phyloP scores from a whole-genome alignment of 805 yeast genomes.

The Helenozyma rhizophorensis region DNA sequence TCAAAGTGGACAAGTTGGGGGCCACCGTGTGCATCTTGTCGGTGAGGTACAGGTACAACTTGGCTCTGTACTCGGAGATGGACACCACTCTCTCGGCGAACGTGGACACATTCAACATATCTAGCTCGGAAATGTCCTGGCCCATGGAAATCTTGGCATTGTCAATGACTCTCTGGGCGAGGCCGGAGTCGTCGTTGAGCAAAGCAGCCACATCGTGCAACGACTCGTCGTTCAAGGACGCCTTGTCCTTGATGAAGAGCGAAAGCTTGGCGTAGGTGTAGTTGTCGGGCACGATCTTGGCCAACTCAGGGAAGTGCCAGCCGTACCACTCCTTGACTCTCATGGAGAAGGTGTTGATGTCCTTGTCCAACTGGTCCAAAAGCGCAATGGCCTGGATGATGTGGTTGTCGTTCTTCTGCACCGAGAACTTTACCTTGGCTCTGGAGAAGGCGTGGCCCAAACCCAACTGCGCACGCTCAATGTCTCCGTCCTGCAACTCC shows the following conservation, averaged over 20 bases:
- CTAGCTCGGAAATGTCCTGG: constrained; percentile 93
- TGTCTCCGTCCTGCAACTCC: constrained; percentile 89
- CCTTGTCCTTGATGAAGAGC: constrained; percentile 80
- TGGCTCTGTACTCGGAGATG: constrained; percentile 84
- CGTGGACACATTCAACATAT: constrained; percentile 84
- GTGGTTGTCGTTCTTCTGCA: constrained; percentile 98
- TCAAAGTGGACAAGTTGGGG: constrained; percentile 72
- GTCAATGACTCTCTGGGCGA: constrained; percentile 85
- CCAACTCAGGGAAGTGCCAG: constrained; percentile 98
- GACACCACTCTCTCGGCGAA: constrained; percentile 94
- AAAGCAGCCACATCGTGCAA: constrained; percentile 90
- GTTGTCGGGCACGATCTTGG: constrained; percentile 86
- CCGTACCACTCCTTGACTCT: constrained; percentile 98
- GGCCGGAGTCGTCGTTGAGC: constrained; percentile 85
- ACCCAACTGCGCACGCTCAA: constrained; percentile 98
- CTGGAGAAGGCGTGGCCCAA: constrained; percentile 98
- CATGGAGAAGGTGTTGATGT: constrained; percentile 95
- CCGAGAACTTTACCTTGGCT: constrained; percentile 98
- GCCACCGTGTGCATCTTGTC: constrained; percentile 98
- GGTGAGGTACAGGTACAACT: constrained; percentile 77
- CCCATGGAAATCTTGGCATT: constrained; percentile 98
- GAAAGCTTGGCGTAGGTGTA: constrained; percentile 80
- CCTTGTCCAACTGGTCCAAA: constrained; percentile 96
- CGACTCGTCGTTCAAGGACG: constrained; percentile 85
- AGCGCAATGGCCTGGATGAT: constrained; percentile 98